Conservation (phyloP, 2,329 filamentous ascomycete species). For the Stromatinia cepivora region DNA sequence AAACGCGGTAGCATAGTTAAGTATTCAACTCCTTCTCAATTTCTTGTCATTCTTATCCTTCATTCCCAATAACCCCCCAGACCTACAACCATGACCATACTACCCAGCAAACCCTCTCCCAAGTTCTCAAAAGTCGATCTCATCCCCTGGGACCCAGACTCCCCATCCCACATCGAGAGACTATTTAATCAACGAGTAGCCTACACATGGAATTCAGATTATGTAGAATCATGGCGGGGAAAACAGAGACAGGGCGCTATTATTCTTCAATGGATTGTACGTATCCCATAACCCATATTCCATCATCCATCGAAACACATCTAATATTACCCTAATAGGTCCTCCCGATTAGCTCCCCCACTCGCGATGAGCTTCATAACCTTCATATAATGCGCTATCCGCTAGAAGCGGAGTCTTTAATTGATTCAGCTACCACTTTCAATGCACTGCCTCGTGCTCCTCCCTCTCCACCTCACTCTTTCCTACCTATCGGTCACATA, state of each 20-base stretch:
- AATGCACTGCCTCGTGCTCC: slow-evolving; percentile 23
- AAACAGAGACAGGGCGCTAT: slow-evolving; percentile 29
- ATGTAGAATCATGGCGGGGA: slow-evolving; percentile 36
- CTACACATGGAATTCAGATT: slow-evolving; percentile 47
- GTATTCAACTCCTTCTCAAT: neutral
- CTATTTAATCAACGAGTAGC: slow-evolving; percentile 47
- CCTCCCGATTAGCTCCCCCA: neutral
- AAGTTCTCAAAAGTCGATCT: slow-evolving; percentile 36
- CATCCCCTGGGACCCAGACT: slow-evolving; percentile 47
- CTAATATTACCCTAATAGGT: neutral
- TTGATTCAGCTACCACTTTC: slow-evolving; percentile 30
- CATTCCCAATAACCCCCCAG: neutral
- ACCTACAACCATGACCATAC: neutral
- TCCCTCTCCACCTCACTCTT: slow-evolving; percentile 15
- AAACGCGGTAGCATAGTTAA: neutral
- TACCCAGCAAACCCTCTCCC: neutral
- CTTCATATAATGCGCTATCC: slow-evolving; percentile 29
- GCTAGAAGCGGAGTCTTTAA: slow-evolving; percentile 27
- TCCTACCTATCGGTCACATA: slow-evolving; percentile 37
- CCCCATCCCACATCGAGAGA: slow-evolving; percentile 43
- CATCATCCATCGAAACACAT: neutral
- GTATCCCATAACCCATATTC: slow-evolving; percentile 7
- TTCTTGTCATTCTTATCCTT: neutral
- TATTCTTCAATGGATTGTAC: slow-evolving; percentile 34
- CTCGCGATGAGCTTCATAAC: slow-evolving; percentile 3